These are phyloP conservation scores for Neonectria hederae DNA, from an alignment of 2,329 filamentous ascomycete genomes.

Conservation along the genomic window DNA sequence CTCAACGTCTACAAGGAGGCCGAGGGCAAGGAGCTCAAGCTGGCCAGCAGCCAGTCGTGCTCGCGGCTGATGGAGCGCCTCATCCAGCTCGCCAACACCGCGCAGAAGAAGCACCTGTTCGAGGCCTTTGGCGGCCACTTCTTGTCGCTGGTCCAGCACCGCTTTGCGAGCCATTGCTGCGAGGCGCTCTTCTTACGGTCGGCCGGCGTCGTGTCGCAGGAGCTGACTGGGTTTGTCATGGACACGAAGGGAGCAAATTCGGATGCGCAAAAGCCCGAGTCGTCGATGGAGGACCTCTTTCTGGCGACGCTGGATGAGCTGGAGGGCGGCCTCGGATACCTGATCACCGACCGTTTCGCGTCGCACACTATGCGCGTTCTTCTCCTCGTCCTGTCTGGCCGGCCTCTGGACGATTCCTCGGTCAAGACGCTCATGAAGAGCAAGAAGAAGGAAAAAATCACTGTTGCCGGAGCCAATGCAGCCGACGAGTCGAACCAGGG, in stretches of 20 bases:
- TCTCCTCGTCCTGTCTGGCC: constrained; percentile 84
- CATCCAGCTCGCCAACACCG: constrained; percentile 80
- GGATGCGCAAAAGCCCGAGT: constrained; percentile 58
- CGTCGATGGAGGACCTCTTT: constrained; percentile 86
- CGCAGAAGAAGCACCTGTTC: constrained; percentile 88
- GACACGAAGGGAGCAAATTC: constrained; percentile 55
- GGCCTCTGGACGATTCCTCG: constrained; percentile 75
- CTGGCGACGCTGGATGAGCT: constrained; percentile 86
- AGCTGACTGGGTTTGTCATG: constrained; percentile 64
- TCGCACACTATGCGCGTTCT: constrained; percentile 91
- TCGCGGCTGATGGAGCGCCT: constrained; percentile 92
- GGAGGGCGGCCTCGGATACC: constrained; percentile 82
- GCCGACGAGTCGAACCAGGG: constrained; percentile 56
- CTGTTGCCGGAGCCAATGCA: constrained; percentile 64
- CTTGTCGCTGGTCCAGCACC: constrained; percentile 88
- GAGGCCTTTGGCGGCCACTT: constrained; percentile 88
- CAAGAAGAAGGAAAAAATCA: constrained; percentile 88
- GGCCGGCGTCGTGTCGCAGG: constrained; percentile 79
- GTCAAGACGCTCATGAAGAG: constrained; percentile 84
- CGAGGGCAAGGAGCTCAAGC: constrained; percentile 91
- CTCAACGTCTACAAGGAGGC: constrained; percentile 88
- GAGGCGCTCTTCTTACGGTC: constrained; percentile 90
- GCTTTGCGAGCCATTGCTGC: constrained; percentile 97
- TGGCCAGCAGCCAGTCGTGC: constrained; percentile 94
- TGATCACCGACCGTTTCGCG: constrained; percentile 88